phyloP scores from a whole-genome alignment of 768 basidiomycete genomes.

The Guyanaporus albipodus region DNA sequence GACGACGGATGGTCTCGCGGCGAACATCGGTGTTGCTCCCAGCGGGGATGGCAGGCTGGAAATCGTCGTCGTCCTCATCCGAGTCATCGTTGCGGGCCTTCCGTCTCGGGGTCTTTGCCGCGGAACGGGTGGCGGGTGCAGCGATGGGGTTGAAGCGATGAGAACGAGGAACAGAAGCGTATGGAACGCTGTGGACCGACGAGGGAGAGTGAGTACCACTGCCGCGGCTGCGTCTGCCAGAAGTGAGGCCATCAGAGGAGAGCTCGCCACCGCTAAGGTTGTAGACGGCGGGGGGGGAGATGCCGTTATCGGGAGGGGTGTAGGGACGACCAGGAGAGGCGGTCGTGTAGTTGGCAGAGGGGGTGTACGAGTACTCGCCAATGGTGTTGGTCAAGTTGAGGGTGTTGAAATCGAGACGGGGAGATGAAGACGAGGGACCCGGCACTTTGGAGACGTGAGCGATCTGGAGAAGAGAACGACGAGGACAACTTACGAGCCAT shows the following conservation, averaged over 20 bases:
- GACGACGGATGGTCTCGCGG: slow-evolving; percentile 86
- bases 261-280: slow-evolving; percentile 66
- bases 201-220: slow-evolving; percentile 56
- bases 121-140: slow-evolving; percentile 47
- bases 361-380: slow-evolving; percentile 56
- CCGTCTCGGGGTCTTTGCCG: slow-evolving; percentile 47
- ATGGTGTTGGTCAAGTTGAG: slow-evolving; percentile 55
- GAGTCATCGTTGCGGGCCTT: slow-evolving; percentile 59
- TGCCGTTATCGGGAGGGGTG: slow-evolving; percentile 63
- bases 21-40: slow-evolving; percentile 59
- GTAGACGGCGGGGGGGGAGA: slow-evolving; percentile 72
- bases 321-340: slow-evolving; percentile 55
- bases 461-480: neutral
- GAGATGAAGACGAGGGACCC: slow-evolving; percentile 46
- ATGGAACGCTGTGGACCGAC: slow-evolving; percentile 45
- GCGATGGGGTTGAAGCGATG: slow-evolving; percentile 76
- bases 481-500: slow-evolving; percentile 54
- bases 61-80: slow-evolving; percentile 74
- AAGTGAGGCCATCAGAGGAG: slow-evolving; percentile 66
- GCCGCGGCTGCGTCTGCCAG: slow-evolving; percentile 66
- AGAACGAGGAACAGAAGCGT: slow-evolving; percentile 65
- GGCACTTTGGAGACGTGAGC: slow-evolving; percentile 41
- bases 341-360: slow-evolving; percentile 52
- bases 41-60: slow-evolving; percentile 48
- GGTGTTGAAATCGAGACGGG: slow-evolving; percentile 60